Conservation (phyloP, 345 rosid genomes). For the Eucalyptus rudis region DNA sequence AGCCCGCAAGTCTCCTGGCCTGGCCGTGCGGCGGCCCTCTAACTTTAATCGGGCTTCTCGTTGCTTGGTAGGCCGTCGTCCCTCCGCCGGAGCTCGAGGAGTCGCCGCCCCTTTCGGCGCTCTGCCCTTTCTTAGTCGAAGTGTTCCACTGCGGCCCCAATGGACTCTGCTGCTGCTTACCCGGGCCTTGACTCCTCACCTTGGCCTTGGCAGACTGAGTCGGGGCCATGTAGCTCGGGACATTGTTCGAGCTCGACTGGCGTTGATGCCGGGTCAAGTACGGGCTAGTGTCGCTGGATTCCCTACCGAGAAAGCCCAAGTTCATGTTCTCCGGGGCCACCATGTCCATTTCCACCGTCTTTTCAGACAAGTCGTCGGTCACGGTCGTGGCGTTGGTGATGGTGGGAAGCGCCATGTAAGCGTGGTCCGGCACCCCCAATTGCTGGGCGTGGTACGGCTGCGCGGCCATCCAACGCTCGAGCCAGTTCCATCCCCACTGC, state of each 20-base stretch:
- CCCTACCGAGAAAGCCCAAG: conserved; percentile 5
- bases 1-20: conserved; percentile 7
- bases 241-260: conserved; percentile 11
- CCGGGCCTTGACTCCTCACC: conserved; percentile 30
- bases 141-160: conserved; percentile 59
- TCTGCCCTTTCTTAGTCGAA: conserved; percentile 40
- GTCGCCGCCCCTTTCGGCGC: conserved; percentile 38
- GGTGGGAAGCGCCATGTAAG: conserved; percentile 41
- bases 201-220: conserved; percentile 90
- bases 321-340: conserved; percentile 14
- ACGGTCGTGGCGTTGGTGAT: conserved; percentile 27
- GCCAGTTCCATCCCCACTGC: conserved; percentile 94
- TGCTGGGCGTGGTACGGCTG: conserved; percentile 46
- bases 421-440: conserved; percentile 20
- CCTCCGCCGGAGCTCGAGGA: conserved; percentile 68
- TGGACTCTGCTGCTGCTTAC: conserved; percentile 25
- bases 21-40: conserved; percentile 5
- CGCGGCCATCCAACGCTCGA: conserved; percentile 87
- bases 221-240: conserved; percentile 86
- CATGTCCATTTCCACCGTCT: conserved; percentile 72
- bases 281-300: conserved; percentile 12
- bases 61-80: conserved; percentile 17
- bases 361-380: conserved; percentile 65
- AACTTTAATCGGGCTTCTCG: conserved; percentile 46
- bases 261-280: conserved; percentile 19